Base-by-base conservation (phyloP, 306 rosid species). In the Corylus americana region DNA sequence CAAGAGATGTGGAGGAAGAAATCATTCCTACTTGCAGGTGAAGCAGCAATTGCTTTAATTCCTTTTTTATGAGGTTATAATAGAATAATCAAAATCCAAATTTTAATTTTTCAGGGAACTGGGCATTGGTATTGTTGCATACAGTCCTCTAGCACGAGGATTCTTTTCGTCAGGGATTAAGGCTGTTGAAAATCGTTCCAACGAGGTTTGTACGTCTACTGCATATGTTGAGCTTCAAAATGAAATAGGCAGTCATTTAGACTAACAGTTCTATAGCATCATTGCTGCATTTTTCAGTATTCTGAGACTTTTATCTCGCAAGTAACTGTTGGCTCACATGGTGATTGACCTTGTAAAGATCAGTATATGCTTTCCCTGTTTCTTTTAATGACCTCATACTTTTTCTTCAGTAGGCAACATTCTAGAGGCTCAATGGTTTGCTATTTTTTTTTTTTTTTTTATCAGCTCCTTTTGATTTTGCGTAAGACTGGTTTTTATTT, bases 131-230 rank as follows among this genome's bases (percentile, higher is more conserved):
- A 89, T 91, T 53, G 92, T 89, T 62, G 87, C 92, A 14, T 89
- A 89, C 70, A 89, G 96, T 78, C 96, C 90, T 79, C 86, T 91
- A 12, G 96, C 92, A 39, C 64, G 84, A 59, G 96, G 96, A 2
- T 91, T 91, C 85, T 68, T 91, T 20, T 83, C 93, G 2, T 76
- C 86, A 0, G 93, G 97, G 4, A 11, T 90, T 8, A 86, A 83
- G 75, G 0, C 86, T 4, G 48, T 91, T 9, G 84, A 85, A 22
- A 77, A 44, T 55, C 73, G 87, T 13, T 0, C 76, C 1, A 51
- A 66, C 0, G 82, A 88, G 97, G 93, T 91, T 50, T 55, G 86
- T 73, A 17, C 22, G 37, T 66, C 71, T 8, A 37, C 13, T 20
- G 31, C 66, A 13, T 5, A 29, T 63, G 18, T 63, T 62, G 4